Evolutionary conservation across 805 yeast genomes (phyloP).

Genomic region (Torulaspora maleeae): DNA sequence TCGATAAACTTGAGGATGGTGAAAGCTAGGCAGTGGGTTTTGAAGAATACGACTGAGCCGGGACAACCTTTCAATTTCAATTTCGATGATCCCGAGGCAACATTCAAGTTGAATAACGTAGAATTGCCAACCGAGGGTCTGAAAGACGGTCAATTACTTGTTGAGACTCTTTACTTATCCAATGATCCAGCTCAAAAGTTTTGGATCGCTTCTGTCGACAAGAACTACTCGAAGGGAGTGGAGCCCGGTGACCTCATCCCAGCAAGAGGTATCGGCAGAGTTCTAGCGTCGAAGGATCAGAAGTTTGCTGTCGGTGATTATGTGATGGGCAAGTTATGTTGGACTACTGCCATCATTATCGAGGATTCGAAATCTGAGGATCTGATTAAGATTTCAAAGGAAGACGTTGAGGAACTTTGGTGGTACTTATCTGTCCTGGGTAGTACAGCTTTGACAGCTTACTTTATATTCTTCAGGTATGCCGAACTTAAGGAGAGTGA

Average conservation of each 20-base stretch:
- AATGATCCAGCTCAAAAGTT: slow-evolving; percentile 61
- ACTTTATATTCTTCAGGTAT: slow-evolving; percentile 47
- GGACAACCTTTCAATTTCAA: slow-evolving; percentile 28
- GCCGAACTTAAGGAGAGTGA: slow-evolving; percentile 43
- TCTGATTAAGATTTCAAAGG: slow-evolving; percentile 21
- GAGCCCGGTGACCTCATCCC: slow-evolving; percentile 44
- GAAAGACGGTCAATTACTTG: slow-evolving; percentile 40
- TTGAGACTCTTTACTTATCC: slow-evolving; percentile 46
- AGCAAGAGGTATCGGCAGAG: slow-evolving; percentile 49
- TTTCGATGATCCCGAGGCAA: slow-evolving; percentile 24
- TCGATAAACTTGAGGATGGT: slow-evolving; percentile 11
- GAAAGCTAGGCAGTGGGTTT: slow-evolving; percentile 33
- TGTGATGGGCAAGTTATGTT: slow-evolving; percentile 39
- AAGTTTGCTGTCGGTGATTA: slow-evolving; percentile 43
- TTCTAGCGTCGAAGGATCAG: slow-evolving; percentile 43
- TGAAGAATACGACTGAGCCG: slow-evolving; percentile 28
- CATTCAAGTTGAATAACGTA: slow-evolving; percentile 28
- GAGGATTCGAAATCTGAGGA: slow-evolving; percentile 15
- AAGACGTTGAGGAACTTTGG: slow-evolving; percentile 36
- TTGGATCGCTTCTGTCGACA: slow-evolving; percentile 42
- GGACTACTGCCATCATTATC: slow-evolving; percentile 47
- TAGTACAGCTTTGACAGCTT: slow-evolving; percentile 57
- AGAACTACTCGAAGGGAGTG: slow-evolving; percentile 31
- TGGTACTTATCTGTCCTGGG: slow-evolving; percentile 50
- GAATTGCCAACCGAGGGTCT: slow-evolving; percentile 26